Conservation (phyloP, 768 basidiomycete genomes). For the Harrya chromipes region DNA sequence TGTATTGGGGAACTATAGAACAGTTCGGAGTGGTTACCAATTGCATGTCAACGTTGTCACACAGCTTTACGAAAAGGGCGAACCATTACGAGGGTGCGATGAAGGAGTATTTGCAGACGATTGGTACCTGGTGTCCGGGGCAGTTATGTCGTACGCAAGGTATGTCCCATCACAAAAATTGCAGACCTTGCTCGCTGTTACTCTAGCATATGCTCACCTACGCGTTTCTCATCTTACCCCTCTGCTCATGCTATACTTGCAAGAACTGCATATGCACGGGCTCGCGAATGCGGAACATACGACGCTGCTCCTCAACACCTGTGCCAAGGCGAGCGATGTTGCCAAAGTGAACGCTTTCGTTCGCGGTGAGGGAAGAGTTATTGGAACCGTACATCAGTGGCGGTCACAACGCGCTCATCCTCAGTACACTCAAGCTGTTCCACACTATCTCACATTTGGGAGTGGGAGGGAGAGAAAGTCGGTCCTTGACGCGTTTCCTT, state of each 20-base stretch:
- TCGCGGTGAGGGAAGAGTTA: constrained; percentile 71
- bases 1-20: constrained; percentile 73
- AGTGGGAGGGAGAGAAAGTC: no score
- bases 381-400: constrained; percentile 16
- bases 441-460: no score
- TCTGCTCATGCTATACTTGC: constrained; percentile 92
- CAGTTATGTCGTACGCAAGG: constrained; percentile 97
- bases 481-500: no score
- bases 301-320: constrained; percentile 93
- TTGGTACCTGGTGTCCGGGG: constrained; percentile 86
- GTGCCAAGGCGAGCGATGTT: constrained; percentile 94
- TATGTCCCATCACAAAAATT: constrained; percentile 34
- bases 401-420: no score
- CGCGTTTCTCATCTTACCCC: constrained; percentile 84
- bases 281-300: constrained; percentile 97
- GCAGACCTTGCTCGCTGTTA: not conserved
- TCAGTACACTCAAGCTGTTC: no score
- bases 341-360: constrained; percentile 87
- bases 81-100: constrained; percentile 94
- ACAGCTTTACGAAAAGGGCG: constrained; percentile 67
- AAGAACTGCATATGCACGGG: constrained; percentile 87
- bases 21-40: constrained; percentile 45
- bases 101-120: constrained; percentile 88
- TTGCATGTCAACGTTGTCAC: not conserved
- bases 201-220: constrained; percentile 4